These are phyloP conservation scores for Cercospora sp. DNA, from an alignment of 2,329 filamentous ascomycete species.

Conservation along the genomic window DNA sequence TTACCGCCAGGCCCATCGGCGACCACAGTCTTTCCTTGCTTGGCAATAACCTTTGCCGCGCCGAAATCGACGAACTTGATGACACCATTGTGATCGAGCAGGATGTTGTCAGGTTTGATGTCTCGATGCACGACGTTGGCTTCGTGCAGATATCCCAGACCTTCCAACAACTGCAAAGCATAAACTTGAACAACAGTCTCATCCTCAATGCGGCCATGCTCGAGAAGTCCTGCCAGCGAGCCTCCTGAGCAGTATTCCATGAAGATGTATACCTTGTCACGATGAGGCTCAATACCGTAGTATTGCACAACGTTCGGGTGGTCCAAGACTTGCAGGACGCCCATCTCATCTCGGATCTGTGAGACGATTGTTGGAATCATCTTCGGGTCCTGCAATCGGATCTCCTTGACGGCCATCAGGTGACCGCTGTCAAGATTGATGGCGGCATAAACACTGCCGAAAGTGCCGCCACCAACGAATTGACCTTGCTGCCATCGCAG, in stretches of 20 bases:
- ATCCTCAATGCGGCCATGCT: conserved; percentile 96
- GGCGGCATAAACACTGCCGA: conserved; percentile 94
- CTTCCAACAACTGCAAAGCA: conserved; percentile 88
- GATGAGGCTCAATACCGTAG: conserved; percentile 95
- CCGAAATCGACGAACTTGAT: conserved; percentile 99
- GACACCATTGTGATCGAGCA: conserved; percentile 94
- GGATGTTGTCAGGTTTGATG: conserved; percentile 96
- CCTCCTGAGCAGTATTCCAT: conserved; percentile 99
- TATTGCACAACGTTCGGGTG: conserved; percentile 98
- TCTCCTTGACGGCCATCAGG: conserved; percentile 98
- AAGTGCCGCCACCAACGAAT: conserved; percentile 94
- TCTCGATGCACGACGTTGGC: conserved; percentile 91
- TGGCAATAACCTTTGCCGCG: conserved; percentile 92
- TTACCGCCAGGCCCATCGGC: conserved; percentile 47
- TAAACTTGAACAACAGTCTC: conserved; percentile 98
- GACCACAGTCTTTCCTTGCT: conserved; percentile 84
- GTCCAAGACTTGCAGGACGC: conserved; percentile 88
- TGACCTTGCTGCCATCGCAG: conserved; percentile 99
- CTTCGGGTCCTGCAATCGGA: conserved; percentile 93
- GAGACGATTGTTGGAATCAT: conserved; percentile 90
- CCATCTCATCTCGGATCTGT: conserved; percentile 97
- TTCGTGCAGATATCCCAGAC: conserved; percentile 89
- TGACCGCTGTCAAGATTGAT: conserved; percentile 97
- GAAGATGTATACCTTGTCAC: conserved; percentile 99
- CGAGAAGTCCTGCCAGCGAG: conserved; percentile 82